Conservation (phyloP, 768 basidiomycete genomes). For the Lanmaoa rubissima region DNA sequence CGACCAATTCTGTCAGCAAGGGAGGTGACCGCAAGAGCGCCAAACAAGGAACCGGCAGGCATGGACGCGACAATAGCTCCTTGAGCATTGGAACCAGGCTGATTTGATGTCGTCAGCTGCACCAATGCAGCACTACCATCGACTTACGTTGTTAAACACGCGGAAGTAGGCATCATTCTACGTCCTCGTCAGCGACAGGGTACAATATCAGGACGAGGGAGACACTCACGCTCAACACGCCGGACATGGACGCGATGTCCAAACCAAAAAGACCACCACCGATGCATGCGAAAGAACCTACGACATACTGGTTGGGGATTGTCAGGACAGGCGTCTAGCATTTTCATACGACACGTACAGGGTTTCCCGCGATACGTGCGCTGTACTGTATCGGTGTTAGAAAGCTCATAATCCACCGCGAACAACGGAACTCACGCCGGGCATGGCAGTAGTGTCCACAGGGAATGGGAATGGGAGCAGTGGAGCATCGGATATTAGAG, state of each 20-base stretch:
- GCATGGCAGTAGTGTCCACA: slow-evolving; percentile 18
- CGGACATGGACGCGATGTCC: slow-evolving; percentile 84
- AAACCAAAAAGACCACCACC: slow-evolving; percentile 77
- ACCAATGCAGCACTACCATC: not conserved
- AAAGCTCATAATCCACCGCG: not conserved
- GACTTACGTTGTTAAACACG: slow-evolving; percentile 27
- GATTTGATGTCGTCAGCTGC: slow-evolving; percentile 4
- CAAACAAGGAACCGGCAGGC: slow-evolving; percentile 69
- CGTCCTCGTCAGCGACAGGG: not conserved
- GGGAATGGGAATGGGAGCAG: not conserved
- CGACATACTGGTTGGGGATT: slow-evolving; percentile 56
- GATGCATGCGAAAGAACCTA: slow-evolving; percentile 80
- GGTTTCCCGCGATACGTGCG: slow-evolving; percentile 55
- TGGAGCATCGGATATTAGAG: not conserved
- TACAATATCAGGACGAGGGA: not conserved
- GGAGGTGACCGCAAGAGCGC: slow-evolving; percentile 59
- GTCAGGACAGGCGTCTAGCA: slow-evolving; percentile 3
- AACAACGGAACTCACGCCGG: slow-evolving; percentile 19
- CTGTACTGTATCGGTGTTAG: slow-evolving; percentile 42
- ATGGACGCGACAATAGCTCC: slow-evolving; percentile 78
- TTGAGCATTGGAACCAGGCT: slow-evolving; percentile 55
- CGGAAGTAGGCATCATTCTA: slow-evolving; percentile 29
- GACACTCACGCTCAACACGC: slow-evolving; percentile 54
- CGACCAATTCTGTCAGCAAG: slow-evolving; percentile 67
- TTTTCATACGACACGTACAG: slow-evolving; percentile 35